A percentile compares a stretch with the other conserved stretches of the same genome.
Conservation (phyloP, 257 asterid genomes). For the Rehmannia glutinosa region DNA sequence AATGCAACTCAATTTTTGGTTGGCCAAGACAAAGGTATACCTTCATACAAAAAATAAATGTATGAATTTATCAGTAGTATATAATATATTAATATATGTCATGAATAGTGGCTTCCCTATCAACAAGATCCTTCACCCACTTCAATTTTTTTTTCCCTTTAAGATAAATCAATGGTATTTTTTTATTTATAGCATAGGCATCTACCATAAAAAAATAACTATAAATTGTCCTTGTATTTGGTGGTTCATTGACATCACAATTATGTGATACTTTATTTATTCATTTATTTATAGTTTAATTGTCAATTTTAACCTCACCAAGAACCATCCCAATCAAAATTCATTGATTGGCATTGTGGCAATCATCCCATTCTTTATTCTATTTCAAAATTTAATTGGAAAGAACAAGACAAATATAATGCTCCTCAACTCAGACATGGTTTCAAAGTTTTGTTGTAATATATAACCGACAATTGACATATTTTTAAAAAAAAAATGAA, state of each 20-base stretch:
- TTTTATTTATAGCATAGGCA: background rate
- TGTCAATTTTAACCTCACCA: constrained; percentile 31
- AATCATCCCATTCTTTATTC: no score
- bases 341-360: no score
- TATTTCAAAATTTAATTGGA: background rate
- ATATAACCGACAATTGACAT: no score
- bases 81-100: no score
- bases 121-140: constrained; percentile 14
- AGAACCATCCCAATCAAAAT: constrained; percentile 27
- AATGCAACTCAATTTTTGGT: no score
- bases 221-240: constrained; percentile 14
- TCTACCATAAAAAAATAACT: background rate
- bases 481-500: no score
- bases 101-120: no score
- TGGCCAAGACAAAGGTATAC: no score
- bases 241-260: constrained; percentile 24
- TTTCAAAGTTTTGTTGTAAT: no score
- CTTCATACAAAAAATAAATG: no score
- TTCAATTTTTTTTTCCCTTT: background rate
- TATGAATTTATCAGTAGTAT: no score
- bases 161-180: background rate
- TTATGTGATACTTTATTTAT: background rate
- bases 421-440: no score
- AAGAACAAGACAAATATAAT: background rate
- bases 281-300: constrained; percentile 8